These are phyloP conservation scores for Pythium grandisporangium DNA, from an alignment of 352 stramenopile genomes.

Conservation along the genomic window DNA sequence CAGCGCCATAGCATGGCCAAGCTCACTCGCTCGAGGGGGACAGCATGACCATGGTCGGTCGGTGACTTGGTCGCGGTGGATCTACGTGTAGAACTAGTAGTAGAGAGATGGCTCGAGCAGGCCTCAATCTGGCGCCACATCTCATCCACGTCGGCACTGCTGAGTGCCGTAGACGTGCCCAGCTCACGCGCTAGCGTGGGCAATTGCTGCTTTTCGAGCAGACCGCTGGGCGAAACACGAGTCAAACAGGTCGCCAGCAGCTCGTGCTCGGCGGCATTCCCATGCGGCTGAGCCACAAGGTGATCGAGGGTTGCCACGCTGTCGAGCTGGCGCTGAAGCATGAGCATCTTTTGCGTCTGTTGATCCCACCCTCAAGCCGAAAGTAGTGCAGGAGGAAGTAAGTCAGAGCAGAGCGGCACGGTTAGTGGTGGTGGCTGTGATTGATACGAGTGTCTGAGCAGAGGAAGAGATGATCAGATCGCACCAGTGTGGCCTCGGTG, in stretches of 20 bases:
- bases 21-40: too few relatives aligned
- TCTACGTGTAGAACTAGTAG: not conserved
- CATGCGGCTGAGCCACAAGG: slow-evolving; percentile 3
- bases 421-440: too few relatives aligned
- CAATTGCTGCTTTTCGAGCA: slow-evolving; percentile 22
- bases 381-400: too few relatives aligned
- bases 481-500: too few relatives aligned
- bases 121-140: slow-evolving; percentile 23
- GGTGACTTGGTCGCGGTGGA: not conserved
- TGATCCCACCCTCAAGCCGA: too few relatives aligned
- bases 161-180: slow-evolving; percentile 16
- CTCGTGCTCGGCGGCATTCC: slow-evolving; percentile 17
- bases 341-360: too few relatives aligned
- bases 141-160: slow-evolving; percentile 29
- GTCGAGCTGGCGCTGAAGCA: too few relatives aligned
- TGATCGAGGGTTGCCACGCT: too few relatives aligned
- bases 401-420: too few relatives aligned
- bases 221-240: slow-evolving; percentile 11
- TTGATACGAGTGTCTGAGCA: too few relatives aligned
- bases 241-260: slow-evolving; percentile 28
- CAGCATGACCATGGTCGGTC: too few relatives aligned
- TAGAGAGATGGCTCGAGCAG: not conserved
- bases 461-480: too few relatives aligned
- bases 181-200: slow-evolving; percentile 21
- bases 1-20: slow-evolving; percentile 42